Evolutionary conservation across 2,329 filamentous ascomycete genomes (phyloP).

Genomic region (Phialophora chinensis): DNA sequence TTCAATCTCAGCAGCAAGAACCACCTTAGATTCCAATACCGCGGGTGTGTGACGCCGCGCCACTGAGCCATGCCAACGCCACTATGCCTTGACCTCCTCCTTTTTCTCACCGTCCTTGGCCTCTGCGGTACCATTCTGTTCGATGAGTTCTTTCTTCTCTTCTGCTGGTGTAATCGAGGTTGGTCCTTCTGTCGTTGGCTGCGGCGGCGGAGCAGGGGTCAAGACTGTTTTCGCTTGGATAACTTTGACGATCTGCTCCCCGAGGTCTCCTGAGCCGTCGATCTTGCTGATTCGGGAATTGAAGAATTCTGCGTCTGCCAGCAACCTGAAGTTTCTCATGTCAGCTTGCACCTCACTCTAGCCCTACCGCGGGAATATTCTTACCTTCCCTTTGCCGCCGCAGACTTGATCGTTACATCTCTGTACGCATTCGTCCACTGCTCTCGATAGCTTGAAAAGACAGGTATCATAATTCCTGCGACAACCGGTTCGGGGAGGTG

Average conservation of each 20-base stretch:
- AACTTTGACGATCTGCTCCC: conserved; percentile 67
- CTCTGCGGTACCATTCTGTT: conserved; percentile 1
- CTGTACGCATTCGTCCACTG: conserved; percentile 76
- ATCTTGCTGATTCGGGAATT: conserved; percentile 74
- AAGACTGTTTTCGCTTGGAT: conserved; percentile 46
- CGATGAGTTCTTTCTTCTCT: background rate
- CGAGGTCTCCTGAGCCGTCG: conserved; percentile 77
- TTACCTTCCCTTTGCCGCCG: conserved; percentile 73
- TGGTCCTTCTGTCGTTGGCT: background rate
- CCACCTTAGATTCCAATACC: background rate
- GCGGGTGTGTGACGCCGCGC: background rate
- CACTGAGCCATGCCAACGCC: background rate
- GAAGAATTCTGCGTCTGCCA: conserved; percentile 77
- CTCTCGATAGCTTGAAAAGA: conserved; percentile 80
- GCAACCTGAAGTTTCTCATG: conserved; percentile 59
- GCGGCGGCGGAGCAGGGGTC: conserved; percentile 13
- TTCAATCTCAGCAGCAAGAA: background rate
- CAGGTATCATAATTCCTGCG: conserved; percentile 81
- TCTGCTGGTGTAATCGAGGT: background rate
- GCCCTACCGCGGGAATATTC: conserved; percentile 43
- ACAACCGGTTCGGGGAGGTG: conserved; percentile 79
- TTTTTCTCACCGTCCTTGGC: background rate
- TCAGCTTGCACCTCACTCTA: conserved; percentile 35
- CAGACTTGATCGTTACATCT: conserved; percentile 68
- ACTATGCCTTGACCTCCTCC: conserved; percentile 20